A percentile compares a stretch with the other conserved stretches of the same genome.
Conservation (phyloP, 1,284 basidiomycete species). For the Phellopilus nigrolimitatus region DNA sequence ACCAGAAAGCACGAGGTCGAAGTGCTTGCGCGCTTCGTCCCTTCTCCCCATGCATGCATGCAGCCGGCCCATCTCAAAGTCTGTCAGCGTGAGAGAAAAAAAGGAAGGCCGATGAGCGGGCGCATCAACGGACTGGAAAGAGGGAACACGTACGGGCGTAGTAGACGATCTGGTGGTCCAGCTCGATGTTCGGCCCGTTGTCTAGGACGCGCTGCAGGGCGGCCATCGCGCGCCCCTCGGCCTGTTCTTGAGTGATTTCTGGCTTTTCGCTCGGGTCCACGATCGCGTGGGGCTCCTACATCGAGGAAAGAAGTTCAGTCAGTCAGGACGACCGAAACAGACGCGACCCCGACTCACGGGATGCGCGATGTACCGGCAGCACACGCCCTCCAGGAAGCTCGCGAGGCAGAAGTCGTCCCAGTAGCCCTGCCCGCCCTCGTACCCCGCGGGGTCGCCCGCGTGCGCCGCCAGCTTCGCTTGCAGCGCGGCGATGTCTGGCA, state of each 20-base stretch:
- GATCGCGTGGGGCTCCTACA: slow-evolving; percentile 52
- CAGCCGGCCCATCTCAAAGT: slow-evolving; percentile 62
- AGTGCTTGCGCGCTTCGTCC: slow-evolving; percentile 46
- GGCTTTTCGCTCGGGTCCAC: slow-evolving; percentile 35
- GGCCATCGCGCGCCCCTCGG: slow-evolving; percentile 45
- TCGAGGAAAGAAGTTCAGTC: no score
- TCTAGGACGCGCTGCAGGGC: slow-evolving; percentile 71
- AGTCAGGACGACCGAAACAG: no score
- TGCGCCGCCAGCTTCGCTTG: slow-evolving; percentile 37
- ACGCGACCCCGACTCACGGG: slow-evolving; percentile 71
- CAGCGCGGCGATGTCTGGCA: slow-evolving; percentile 47
- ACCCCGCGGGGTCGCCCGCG: slow-evolving; percentile 41
- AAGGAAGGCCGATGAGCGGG: background rate
- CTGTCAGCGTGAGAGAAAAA: slow-evolving; percentile 23
- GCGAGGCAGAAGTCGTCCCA: slow-evolving; percentile 76
- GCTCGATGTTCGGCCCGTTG: slow-evolving; percentile 68
- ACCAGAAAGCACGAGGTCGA: slow-evolving; percentile 56
- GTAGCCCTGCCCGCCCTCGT: slow-evolving; percentile 59
- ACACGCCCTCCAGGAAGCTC: slow-evolving; percentile 57
- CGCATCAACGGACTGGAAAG: background rate
- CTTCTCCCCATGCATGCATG: slow-evolving; percentile 51
- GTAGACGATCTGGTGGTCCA: slow-evolving; percentile 80
- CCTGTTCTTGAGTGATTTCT: slow-evolving; percentile 40
- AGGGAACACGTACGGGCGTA: slow-evolving; percentile 56
- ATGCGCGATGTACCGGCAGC: slow-evolving; percentile 75